A percentile compares a stretch with the other conserved stretches of the same genome.
Conservation (phyloP, 345 rosid species). For the Arabis alpina region DNA sequence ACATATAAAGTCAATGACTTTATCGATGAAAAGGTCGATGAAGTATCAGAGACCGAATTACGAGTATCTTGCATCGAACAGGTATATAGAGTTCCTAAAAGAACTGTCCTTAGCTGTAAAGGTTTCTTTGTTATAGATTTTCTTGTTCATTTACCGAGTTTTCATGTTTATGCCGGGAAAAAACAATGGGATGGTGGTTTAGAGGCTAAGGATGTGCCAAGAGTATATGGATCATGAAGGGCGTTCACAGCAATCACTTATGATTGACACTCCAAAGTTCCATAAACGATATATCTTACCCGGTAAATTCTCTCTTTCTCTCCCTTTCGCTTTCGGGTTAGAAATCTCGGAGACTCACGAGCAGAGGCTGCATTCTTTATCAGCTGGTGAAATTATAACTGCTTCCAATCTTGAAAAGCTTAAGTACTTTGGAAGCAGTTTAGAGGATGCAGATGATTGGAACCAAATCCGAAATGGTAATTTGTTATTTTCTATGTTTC, state of each 20-base stretch:
- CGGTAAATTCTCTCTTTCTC: conserved; percentile 54
- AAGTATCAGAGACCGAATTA: conserved; percentile 74
- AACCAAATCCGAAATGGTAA: conserved; percentile 81
- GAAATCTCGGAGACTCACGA: not conserved
- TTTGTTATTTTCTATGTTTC: not conserved
- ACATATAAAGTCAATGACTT: conserved; percentile 86
- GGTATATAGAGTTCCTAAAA: conserved; percentile 46
- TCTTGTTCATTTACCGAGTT: not conserved
- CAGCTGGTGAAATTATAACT: conserved; percentile 82
- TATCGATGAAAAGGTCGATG: conserved; percentile 80
- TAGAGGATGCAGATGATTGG: conserved; percentile 84
- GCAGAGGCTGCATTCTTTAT: conserved; percentile 12
- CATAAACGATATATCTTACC: conserved; percentile 91
- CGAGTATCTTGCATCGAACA: conserved; percentile 86
- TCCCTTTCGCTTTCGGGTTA: conserved; percentile 24
- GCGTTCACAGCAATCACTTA: conserved; percentile 72
- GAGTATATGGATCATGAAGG: conserved; percentile 90
- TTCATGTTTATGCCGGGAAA: too few relatives aligned
- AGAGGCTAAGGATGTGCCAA: conserved; percentile 88
- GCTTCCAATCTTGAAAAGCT: conserved; percentile 60
- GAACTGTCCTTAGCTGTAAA: not conserved
- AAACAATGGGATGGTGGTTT: conserved; percentile 48
- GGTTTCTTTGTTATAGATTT: not conserved
- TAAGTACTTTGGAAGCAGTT: conserved; percentile 66
- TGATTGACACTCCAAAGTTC: conserved; percentile 80